Base-by-base conservation (phyloP, 75 land plant genomes). In the Isoetes taiwanensis region DNA sequence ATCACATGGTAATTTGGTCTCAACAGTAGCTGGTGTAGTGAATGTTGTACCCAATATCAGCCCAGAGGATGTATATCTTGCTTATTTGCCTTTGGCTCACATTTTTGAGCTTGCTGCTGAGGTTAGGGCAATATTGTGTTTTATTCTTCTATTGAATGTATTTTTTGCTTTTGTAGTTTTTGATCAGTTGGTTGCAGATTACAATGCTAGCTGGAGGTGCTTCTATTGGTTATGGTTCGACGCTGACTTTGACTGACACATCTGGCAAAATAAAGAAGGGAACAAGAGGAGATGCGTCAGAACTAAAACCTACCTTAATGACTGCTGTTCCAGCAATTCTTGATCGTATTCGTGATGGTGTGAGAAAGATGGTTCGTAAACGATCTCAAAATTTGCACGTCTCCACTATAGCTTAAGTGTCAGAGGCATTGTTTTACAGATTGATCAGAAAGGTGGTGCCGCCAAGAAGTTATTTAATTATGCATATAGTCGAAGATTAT, bases 21-120 rank as follows among this genome's bases (percentile, higher is more conserved):
- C 93, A 37, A 91, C 88, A 41, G 75, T 72, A 28, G 76, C 93
- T 55, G 87, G 78, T 27, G 85, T 86, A 28, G 52, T 59, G 70
- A 78, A 74, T 16, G 72, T 78, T 24, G 25, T 86, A 28, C 93
- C 93, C 3, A 46, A 42, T 6, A 58, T 86, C 20, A 61, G 73
- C 1, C 32, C 16, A 2, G 62, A 65, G 4, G 88, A 91, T 60
- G 46, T 63, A 2, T 91, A 83, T 57, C 42, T 91, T 73, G 97
- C 97, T 42, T 91, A 83, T 48, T 59, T 91, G 71, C 97, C 97
- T 23, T 69, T 91, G 16, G 97, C 93, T 41, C 97, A 91, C 70
- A 64, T 91, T 60, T 61, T 91, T 34, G 97, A 91, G 71, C 68
- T 91, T 34, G 81, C 78, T 61, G 93, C 84, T 24, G 97, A 91